Evolutionary conservation across 345 rosid genomes (phyloP).

Genomic region (Ailanthus altissimus): DNA sequence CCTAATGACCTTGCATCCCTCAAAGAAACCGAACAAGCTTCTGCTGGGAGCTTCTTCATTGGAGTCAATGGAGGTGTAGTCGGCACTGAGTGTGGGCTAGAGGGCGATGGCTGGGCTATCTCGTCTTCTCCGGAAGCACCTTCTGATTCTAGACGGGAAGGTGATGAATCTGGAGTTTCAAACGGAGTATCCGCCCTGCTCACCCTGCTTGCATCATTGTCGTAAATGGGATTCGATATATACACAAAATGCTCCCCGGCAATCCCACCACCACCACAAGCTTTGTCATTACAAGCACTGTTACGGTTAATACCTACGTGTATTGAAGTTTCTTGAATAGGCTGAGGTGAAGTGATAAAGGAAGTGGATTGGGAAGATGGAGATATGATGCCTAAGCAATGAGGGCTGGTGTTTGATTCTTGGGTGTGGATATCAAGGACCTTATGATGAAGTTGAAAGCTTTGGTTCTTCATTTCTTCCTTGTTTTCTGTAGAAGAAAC

Average conservation of each 20-base stretch:
- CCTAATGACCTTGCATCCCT: constrained; percentile 52
- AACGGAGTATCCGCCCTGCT: constrained; percentile 55
- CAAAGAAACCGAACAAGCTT: constrained; percentile 75
- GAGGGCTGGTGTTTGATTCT: constrained; percentile 34
- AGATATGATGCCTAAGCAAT: constrained; percentile 36
- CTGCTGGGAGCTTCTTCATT: constrained; percentile 78
- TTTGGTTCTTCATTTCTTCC: constrained; percentile 17
- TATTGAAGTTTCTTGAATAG: constrained; percentile 32
- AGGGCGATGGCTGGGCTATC: background rate
- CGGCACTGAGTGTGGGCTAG: constrained; percentile 20
- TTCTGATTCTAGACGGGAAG: constrained; percentile 56
- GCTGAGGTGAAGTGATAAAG: constrained; percentile 28
- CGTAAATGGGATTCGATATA: constrained; percentile 89
- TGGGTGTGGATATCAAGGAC: constrained; percentile 29
- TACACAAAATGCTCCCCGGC: constrained; percentile 48
- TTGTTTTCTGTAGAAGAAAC: constrained; percentile 26
- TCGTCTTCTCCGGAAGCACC: constrained; percentile 52
- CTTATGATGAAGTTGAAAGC: constrained; percentile 24
- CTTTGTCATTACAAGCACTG: constrained; percentile 16
- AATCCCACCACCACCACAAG: constrained; percentile 19
- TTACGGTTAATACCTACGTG: constrained; percentile 8
- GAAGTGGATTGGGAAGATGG: constrained; percentile 33
- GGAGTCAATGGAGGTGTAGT: constrained; percentile 75
- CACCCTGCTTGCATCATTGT: constrained; percentile 39
- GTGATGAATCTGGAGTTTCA: constrained; percentile 83